Percentiles rank a stretch among this genome's conserved stretches.
These are phyloP conservation scores for Ogataea ramenticola DNA, from an alignment of 805 yeast genomes.

Conservation along the genomic window DNA sequence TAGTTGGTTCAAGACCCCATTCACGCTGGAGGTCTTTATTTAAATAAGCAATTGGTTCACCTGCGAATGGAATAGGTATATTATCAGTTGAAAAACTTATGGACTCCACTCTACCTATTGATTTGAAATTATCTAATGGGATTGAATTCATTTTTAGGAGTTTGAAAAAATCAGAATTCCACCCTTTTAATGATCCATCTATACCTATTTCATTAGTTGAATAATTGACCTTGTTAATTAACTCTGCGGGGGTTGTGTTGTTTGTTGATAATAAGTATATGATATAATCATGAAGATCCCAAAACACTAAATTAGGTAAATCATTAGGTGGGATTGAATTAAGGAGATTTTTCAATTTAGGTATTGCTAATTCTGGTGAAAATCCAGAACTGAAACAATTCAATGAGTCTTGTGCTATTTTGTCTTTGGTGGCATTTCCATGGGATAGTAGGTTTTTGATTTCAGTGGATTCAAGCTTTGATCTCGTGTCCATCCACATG, in stretches of 20 bases:
- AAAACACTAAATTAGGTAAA: slow-evolving; percentile 27
- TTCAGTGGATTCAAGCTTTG: slow-evolving; percentile 27
- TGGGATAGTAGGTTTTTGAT: slow-evolving; percentile 5
- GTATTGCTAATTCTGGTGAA: slow-evolving; percentile 52
- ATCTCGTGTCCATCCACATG: slow-evolving; percentile 55
- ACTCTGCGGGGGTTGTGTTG: too few species aligned
- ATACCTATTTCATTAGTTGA: slow-evolving; percentile 27
- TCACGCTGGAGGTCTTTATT: background rate
- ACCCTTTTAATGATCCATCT: slow-evolving; percentile 56
- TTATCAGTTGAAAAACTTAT: too few species aligned
- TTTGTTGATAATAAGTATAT: slow-evolving; percentile 20
- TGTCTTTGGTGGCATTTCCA: too few species aligned
- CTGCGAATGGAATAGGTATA: slow-evolving; percentile 23
- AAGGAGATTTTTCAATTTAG: slow-evolving; percentile 38
- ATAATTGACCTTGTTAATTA: too few species aligned
- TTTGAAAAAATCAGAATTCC: slow-evolving; percentile 28
- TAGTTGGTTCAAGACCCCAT: slow-evolving; percentile 1
- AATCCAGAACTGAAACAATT: slow-evolving; percentile 16
- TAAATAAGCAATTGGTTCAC: slow-evolving; percentile 21
- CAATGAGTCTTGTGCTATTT: too few species aligned
- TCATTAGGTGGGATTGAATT: slow-evolving; percentile 16
- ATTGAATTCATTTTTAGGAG: slow-evolving; percentile 13
- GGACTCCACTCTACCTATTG: slow-evolving; percentile 28
- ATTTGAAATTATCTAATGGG: slow-evolving; percentile 7
- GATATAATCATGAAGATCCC: slow-evolving; percentile 45